These are phyloP conservation scores for Trichocladium uniseriatum DNA, from an alignment of 495 filamentous ascomycete genomes.

Conservation along the genomic window DNA sequence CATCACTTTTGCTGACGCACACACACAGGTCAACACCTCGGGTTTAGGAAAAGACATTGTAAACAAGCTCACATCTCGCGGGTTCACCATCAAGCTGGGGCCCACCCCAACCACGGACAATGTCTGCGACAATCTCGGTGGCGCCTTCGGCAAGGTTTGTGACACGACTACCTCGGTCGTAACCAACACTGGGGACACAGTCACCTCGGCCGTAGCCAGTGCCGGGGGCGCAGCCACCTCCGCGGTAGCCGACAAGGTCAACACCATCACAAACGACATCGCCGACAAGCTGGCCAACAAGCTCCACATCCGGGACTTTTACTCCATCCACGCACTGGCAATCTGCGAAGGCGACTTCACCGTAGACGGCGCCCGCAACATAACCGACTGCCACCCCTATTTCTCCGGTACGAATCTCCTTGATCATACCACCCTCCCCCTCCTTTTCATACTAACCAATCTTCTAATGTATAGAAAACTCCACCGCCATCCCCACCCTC, in stretches of 20 bases:
- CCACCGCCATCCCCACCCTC: constrained; percentile 35
- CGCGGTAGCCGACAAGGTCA: constrained; percentile 37
- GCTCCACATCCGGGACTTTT: constrained; percentile 60
- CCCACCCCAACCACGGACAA: constrained; percentile 8
- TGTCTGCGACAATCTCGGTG: constrained; percentile 9
- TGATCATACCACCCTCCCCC: not conserved
- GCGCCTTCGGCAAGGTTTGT: constrained; percentile 18
- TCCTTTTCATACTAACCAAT: constrained; percentile 13
- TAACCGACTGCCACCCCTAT: constrained; percentile 42
- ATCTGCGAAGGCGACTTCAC: constrained; percentile 55
- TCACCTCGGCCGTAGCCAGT: constrained; percentile 7
- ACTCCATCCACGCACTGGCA: constrained; percentile 60
- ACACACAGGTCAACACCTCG: constrained; percentile 52
- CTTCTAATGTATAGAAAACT: too few relatives aligned
- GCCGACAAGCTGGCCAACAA: constrained; percentile 34
- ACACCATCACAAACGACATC: constrained; percentile 16
- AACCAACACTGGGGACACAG: not conserved
- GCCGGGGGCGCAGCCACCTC: constrained; percentile 28
- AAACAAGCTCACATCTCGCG: constrained; percentile 4
- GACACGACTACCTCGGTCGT: constrained; percentile 19
- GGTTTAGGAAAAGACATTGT: constrained; percentile 47
- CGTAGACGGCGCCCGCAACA: not conserved
- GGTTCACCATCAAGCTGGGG: not conserved
- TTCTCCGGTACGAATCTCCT: not conserved
- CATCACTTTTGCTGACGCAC: not conserved